Evolutionary conservation across 139 green algal species (phyloP), one percentile per base, ranked within the genome.

Genomic region (Deuterostichococcus epilithicus): DNA sequence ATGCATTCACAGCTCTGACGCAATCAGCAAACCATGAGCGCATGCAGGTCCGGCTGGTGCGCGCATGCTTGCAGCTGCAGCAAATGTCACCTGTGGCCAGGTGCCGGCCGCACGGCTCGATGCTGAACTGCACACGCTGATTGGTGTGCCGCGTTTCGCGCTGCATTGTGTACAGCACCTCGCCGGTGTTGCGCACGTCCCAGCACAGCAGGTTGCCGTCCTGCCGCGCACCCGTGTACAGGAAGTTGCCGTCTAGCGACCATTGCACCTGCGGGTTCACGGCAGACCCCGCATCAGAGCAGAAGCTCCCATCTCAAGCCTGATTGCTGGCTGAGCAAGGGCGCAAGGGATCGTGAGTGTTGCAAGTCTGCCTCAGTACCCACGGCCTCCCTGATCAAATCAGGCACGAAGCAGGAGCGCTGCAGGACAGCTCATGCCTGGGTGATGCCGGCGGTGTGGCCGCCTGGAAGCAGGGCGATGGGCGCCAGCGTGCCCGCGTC

Each of bases 51-150:
- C 13, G 42, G 42, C 42, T 52, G 42, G 13, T 52, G 42, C 8
- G 8, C 33, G 42, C 33, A n/a, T 34, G 59, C 59, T 72, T 72
- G 67, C 67, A 13, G 26, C 5, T 5, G 35, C 33, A 72, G 67
- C 6, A 13, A 22, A 60, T n/a, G 38, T 18, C 76, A 67, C 92
- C 93, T 30, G 91, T 92, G 5, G 87, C 85, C 32, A 98, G 78
- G 77, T 98, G 92, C 5, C 89, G 77, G 13, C 94, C 94, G 34
- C 85, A 88, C 0, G 93, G 90, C 75, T 98, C 94, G n/a, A 98
- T 92, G 77, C 94, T 88, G 80, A 98, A 98, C 35, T 84, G 78
- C n/a, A 98, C 91, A 28, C 91, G 86, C 89, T 98, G 94, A 80
- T 98, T 98, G 35, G 94, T 98, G 42, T 23, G 72, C 0, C 32